Evolutionary conservation across 139 green algal genomes (phyloP).

Genomic region (Tetradesmus lagerheimii): DNA sequence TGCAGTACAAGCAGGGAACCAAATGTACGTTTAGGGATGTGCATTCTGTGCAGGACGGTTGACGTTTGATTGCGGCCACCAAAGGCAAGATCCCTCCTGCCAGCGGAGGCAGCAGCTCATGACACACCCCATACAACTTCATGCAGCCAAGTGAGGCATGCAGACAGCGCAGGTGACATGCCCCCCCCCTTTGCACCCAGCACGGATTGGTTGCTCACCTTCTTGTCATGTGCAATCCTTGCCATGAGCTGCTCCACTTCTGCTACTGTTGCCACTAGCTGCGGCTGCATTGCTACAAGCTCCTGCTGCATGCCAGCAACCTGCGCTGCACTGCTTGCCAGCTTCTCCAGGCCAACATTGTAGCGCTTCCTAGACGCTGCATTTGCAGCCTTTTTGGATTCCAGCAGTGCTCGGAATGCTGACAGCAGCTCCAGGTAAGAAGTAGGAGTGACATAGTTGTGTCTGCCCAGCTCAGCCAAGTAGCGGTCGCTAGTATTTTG

Average conservation of each 20-base stretch:
- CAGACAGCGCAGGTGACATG: too few relatives aligned
- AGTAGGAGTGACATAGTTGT: conserved; percentile 88
- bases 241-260: conserved; percentile 81
- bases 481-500: conserved; percentile 59
- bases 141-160: background rate
- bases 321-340: conserved; percentile 71
- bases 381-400: conserved; percentile 66
- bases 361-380: conserved; percentile 62
- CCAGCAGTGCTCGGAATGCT: conserved; percentile 73
- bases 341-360: conserved; percentile 81
- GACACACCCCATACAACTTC: too few relatives aligned
- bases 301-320: conserved; percentile 77
- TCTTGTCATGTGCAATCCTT: conserved; percentile 74
- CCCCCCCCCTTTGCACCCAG: too few relatives aligned
- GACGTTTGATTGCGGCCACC: too few relatives aligned
- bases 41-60: too few relatives aligned
- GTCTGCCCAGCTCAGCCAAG: conserved; percentile 70
- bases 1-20: too few relatives aligned
- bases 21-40: too few relatives aligned
- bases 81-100: too few relatives aligned
- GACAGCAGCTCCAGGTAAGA: conserved; percentile 87
- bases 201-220: conserved; percentile 52
- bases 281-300: conserved; percentile 80
- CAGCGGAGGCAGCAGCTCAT: background rate
- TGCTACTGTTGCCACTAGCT: conserved; percentile 77